Evolutionary conservation across 1,284 basidiomycete species (phyloP), one percentile per base, ranked within the genome.

Genomic region (Irpex rosettiformis): DNA sequence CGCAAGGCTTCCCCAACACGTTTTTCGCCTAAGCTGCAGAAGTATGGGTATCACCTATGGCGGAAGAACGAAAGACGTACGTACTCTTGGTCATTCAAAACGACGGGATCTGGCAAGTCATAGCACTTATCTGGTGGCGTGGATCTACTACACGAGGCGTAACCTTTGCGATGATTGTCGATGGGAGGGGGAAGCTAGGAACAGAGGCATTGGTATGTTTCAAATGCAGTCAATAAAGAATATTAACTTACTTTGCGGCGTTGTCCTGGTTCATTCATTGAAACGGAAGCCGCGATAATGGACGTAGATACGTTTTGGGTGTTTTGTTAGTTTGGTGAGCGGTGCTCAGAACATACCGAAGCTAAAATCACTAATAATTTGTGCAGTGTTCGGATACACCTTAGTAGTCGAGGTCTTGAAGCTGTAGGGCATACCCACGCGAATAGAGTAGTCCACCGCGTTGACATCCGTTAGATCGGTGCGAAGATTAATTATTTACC

Each of bases 81-180:
- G 65, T 79, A 79, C 58, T 75, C 76, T 28, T 77, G 77, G 8
- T 77, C 77, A 55, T 68, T 66, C 0, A 75, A 70, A 2, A 57
- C 37, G 3, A 56, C 27, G 28, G 25, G 55, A 21, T 33, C 24
- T 3, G 70, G 66, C 10, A 73, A 63, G 10, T 64, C 59, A 28
- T 69, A 59, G 37, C 65, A 66, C 16, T 65, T 65, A 60, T 62
- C 40, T 68, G 67, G 45, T 75, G 62, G 43, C 70, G 67, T 8
- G 78, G 79, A 64, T 80, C 70, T 37, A 74, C 67, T n/a, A 66
- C 63, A 43, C 79, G 74, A 2, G 62, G 52, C 24, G 54, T 42
- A n/a, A 42, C 57, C 58, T 81, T 80, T 10, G 82, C 82, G 58
- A 84, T 80, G 61, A 82, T 73, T 6, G 57, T 75, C 72, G 59